Evolutionary conservation across 306 rosid species (phyloP), one percentile per base, ranked within the genome.

Genomic region (Vachellia pachyceras): DNA sequence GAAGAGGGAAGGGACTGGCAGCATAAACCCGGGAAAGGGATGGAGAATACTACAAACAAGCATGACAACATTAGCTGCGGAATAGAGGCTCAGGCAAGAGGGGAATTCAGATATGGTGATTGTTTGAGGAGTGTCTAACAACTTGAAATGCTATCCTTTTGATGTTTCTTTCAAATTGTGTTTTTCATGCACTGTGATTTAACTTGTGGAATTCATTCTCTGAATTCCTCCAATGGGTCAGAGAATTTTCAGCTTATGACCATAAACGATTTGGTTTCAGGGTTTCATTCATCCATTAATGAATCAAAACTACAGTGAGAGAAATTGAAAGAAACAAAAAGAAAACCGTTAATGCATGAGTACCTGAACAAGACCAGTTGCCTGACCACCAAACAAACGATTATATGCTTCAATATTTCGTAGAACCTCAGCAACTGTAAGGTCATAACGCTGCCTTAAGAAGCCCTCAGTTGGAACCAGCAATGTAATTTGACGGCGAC

Each of bases 401-500:
- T 95, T 95, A 65, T 93, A 95, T 12, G 79, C 70, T 52, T 87
- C 91, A 52, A 95, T 44, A 33, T 79, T 77, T 7, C 72, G 42
- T 22, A 91, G 87, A 86, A 88, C 41, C 20, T 76, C 85, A 9
- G 83, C 79, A 29, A 83, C 92, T 83, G 90, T 84, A 1, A 84
- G 91, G 33, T 84, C 78, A 8, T 77, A 47, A 11, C 68, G 88
- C 57, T 79, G 91, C 44, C 83, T 64, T 3, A 13, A 13, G 29
- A 89, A 88, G 25, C 58, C 87, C 75, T 81, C 83, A 20, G 88
- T 69, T 4, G 97, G 99, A 68, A 95, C 91, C 61, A 95, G 54
- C 55, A 95, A 85, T 3, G 91, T 90, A 61, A 93, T 93, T 17
- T 79, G 87, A 7, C 97, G 95, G 8, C 97, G 98, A 76, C 99